phyloP scores from a whole-genome alignment of 164 flowering plant genomes.

The Warburgia ugandensis region DNA sequence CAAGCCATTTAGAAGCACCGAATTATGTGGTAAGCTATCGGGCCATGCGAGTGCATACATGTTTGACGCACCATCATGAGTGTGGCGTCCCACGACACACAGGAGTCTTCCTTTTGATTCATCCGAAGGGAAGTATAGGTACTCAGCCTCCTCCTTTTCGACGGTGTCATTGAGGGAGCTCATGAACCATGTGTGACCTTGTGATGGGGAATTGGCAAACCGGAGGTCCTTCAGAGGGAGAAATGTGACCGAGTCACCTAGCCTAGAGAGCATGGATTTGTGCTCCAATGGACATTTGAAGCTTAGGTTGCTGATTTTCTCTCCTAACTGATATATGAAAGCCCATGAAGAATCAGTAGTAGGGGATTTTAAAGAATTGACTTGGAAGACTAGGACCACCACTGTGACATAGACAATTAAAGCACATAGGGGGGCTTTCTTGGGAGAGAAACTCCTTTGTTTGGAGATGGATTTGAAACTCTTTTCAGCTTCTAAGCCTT shows the following conservation, averaged over 20 bases:
- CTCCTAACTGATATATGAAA: too few relatives aligned
- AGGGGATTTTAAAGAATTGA: too few relatives aligned
- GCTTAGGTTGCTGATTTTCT: not conserved
- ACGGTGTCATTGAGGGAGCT: conserved; percentile 58
- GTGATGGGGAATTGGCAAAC: conserved; percentile 32
- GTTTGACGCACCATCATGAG: conserved; percentile 62
- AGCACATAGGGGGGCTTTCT: too few relatives aligned
- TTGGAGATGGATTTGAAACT: too few relatives aligned
- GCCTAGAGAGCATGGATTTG: conserved; percentile 25
- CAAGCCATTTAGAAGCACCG: conserved; percentile 42
- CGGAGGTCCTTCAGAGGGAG: conserved; percentile 74
- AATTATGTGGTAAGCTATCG: conserved; percentile 43
- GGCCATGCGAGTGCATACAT: conserved; percentile 73
- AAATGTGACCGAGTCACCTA: conserved; percentile 52
- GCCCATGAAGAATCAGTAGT: too few relatives aligned
- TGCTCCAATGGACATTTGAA: conserved; percentile 14
- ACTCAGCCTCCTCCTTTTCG: conserved; percentile 53
- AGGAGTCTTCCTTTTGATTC: conserved; percentile 48
- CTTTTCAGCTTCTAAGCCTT: too few relatives aligned
- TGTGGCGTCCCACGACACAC: conserved; percentile 57
- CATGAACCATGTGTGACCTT: conserved; percentile 94
- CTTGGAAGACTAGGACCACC: too few relatives aligned
- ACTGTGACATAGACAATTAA: too few relatives aligned
- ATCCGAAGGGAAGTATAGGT: conserved; percentile 57
- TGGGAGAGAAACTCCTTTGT: too few relatives aligned